Evolutionary conservation across 1,284 basidiomycete species (phyloP), one percentile per base, ranked within the genome.

Genomic region (Apiotrichum veenhuisii): DNA sequence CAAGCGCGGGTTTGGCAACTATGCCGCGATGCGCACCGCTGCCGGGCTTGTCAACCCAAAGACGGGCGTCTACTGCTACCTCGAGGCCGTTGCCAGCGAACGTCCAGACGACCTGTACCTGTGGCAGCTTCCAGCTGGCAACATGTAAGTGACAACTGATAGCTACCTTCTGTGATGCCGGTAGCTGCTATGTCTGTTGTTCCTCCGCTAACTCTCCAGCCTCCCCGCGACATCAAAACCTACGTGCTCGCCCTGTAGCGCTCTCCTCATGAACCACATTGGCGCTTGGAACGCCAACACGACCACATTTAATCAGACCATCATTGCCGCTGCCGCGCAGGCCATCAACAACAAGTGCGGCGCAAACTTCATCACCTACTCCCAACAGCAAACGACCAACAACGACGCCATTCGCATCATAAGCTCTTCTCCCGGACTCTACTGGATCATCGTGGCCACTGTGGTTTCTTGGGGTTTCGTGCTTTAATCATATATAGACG

Each of bases 61-160:
- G 23, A 67, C 68, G 7, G 71, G 71, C 2, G 57, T 53, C 7
- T 76, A 72, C 55, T 77, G 76, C 58, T 77, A 75, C 57, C 55
- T 75, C 8, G 65, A 76, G 36, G 73, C 73, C 10, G 37, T 74
- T 30, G 61, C 60, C 2, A 58, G 49, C 40, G 52, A 54, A 12
- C 42, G 54, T 7, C 73, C 74, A n/a, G 75, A 76, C 52, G 76
- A 77, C 60, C 55, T 70, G 50, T 77, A 76, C 54, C 58, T 77
- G 2, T 77, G 73, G 70, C 61, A 54, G 25, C 50, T 77, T 4
- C 66, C 74, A 3, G 59, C 62, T 3, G 74, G 73, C 2, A 71
- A 68, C 26, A 57, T 70, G 75, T 77, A 55, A 70, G 74, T 72
- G 9, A 3, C 10, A n/a, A n/a, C n/a, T n/a, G n/a, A n/a, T n/a